These are phyloP conservation scores for Lagerstroemia speciosa DNA, from an alignment of 345 rosid species.

Conservation along the genomic window DNA sequence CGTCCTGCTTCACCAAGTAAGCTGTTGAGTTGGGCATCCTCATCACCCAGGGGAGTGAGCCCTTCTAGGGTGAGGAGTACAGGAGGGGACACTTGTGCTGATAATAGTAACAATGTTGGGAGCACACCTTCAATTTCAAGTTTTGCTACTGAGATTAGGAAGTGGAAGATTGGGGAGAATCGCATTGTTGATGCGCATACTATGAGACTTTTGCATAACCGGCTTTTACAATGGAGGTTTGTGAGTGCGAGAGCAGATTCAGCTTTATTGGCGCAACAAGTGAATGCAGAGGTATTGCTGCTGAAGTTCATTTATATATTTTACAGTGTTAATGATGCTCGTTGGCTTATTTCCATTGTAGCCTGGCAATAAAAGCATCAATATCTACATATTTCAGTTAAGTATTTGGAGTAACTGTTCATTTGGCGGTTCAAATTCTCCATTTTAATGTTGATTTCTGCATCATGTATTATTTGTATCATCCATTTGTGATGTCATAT, in stretches of 20 bases:
- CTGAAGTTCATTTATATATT: background rate
- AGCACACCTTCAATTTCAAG: slow-evolving; percentile 60
- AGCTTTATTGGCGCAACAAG: slow-evolving; percentile 41
- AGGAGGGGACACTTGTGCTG: slow-evolving; percentile 20
- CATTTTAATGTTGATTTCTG: no score
- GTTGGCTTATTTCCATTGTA: background rate
- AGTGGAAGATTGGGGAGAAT: slow-evolving; percentile 60
- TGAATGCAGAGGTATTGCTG: slow-evolving; percentile 62
- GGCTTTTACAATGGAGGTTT: slow-evolving; percentile 77
- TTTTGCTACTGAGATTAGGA: slow-evolving; percentile 74
- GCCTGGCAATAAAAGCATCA: background rate
- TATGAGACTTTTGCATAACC: slow-evolving; percentile 63
- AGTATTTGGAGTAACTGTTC: no score
- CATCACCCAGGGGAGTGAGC: slow-evolving; percentile 67
- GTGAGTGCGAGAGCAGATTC: slow-evolving; percentile 69
- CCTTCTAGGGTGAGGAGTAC: slow-evolving; percentile 57
- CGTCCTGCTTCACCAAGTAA: slow-evolving; percentile 71
- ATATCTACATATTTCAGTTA: background rate
- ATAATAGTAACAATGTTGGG: slow-evolving; percentile 19
- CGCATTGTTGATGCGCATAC: slow-evolving; percentile 54
- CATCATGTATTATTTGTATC: no score
- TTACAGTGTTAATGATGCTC: background rate
- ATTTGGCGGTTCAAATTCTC: background rate
- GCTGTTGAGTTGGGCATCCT: slow-evolving; percentile 29
- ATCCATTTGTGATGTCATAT: no score